Evolutionary conservation across 2,329 filamentous ascomycete genomes (phyloP), one percentile per base, ranked within the genome.

Genomic region (Geosmithia putterillii): DNA sequence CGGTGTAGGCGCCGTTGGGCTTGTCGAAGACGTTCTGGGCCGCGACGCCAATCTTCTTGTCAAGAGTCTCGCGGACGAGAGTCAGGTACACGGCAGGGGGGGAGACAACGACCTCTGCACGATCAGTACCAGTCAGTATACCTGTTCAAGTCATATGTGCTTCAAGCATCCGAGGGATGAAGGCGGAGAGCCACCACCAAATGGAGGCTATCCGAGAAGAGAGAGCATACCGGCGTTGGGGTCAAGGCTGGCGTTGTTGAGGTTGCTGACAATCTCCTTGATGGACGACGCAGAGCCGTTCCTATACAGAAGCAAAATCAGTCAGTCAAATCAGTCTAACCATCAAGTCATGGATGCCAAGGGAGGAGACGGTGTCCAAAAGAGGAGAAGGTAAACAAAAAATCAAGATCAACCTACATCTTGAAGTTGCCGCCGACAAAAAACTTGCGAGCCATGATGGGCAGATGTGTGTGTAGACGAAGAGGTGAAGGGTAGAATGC

Each of bases 401-500:
- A n/a, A n/a, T n/a, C n/a, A n/a, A n/a, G n/a, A n/a, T n/a, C n/a
- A 51, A 55, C 76, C 62, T 71, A 94, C 89, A 96, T 96, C 79
- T 98, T 96, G 75, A 96, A 96, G 83, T 98, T 98, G 63, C 89
- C 89, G 67, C 89, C 89, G 66, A 95, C 86, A 67, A 95, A 94
- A 76, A 94, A 95, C 74, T 88, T 84, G 74, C 88, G 88, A 77
- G 82, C 76, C 88, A 94, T 95, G 59, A 60, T 86, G 76, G 69
- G 42, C 42, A 21, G 40, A 15, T 43, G 17, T 19, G 35, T 34
- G 36, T 8, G 23, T 35, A 20, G 19, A 15, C 12, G 14, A 8
- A 20, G 37, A 46, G 25, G 40, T 37, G 21, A 19, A 39, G 22
- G 46, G 41, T 39, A 38, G 25, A 32, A 40, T 25, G 43, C 38